Evolutionary conservation across 208 protist species (phyloP).

Genomic region (Angomonas desouzai): DNA sequence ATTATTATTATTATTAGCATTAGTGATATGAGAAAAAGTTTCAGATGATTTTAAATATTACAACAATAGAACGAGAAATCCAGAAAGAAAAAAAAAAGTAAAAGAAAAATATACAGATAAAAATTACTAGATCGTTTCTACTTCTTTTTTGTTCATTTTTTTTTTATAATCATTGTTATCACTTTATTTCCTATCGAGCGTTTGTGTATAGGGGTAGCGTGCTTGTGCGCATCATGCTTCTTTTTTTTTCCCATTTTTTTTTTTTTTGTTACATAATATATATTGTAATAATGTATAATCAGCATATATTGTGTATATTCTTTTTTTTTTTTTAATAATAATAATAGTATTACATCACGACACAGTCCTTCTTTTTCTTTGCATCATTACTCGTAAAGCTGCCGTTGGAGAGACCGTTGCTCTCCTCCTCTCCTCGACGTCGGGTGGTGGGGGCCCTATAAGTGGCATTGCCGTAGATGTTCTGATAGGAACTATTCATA

Average conservation of each 20-base stretch:
- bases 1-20: too few species aligned
- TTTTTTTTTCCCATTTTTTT: not conserved
- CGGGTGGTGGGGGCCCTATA: not conserved
- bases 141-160: too few species aligned
- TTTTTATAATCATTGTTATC: too few species aligned
- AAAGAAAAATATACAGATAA: too few species aligned
- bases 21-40: too few species aligned
- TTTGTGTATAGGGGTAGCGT: too few species aligned
- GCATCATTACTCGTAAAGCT: not conserved
- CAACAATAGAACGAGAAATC: too few species aligned
- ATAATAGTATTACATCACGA: not conserved
- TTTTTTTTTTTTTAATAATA: slow-evolving; percentile 4
- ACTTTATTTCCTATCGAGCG: too few species aligned
- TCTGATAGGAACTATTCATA: not conserved
- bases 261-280: not conserved
- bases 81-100: too few species aligned
- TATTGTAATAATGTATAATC: too few species aligned
- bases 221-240: not conserved
- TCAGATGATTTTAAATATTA: too few species aligned
- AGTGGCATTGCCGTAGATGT: not conserved
- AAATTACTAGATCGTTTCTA: too few species aligned
- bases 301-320: not conserved
- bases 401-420: not conserved
- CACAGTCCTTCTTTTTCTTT: not conserved
- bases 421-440: not conserved